phyloP scores from a whole-genome alignment of 768 basidiomycete genomes.

The Hygrocybe coccinea region DNA sequence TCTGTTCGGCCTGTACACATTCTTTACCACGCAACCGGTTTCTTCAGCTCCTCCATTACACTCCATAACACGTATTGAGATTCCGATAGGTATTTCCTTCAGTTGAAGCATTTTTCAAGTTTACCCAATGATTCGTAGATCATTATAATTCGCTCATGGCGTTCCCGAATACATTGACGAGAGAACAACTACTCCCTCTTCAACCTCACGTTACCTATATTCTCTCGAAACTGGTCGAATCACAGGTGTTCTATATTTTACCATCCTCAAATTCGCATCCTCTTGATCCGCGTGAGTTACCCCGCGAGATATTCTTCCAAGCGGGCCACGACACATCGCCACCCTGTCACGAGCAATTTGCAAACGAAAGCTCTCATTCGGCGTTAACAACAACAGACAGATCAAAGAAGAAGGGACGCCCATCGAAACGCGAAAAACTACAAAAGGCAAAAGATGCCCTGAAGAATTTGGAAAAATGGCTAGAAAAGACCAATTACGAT shows the following conservation, averaged over 20 bases:
- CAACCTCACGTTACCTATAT: slow-evolving; percentile 49
- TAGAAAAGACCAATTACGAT: slow-evolving; percentile 31
- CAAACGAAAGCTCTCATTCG: background rate
- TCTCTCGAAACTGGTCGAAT: slow-evolving; percentile 43
- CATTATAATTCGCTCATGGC: slow-evolving; percentile 44
- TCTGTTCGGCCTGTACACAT: slow-evolving; percentile 66
- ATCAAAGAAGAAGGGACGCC: slow-evolving; percentile 58
- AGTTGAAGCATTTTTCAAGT: background rate
- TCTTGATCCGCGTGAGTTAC: slow-evolving; percentile 59
- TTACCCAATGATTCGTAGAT: slow-evolving; percentile 40
- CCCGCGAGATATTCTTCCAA: slow-evolving; percentile 60
- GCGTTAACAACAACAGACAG: slow-evolving; percentile 6
- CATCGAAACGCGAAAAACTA: slow-evolving; percentile 54
- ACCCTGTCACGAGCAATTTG: background rate
- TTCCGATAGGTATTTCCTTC: slow-evolving; percentile 50
- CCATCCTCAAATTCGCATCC: slow-evolving; percentile 48
- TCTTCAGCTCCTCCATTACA: slow-evolving; percentile 48
- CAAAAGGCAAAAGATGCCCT: slow-evolving; percentile 51
- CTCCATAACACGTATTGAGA: slow-evolving; percentile 48
- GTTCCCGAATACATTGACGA: slow-evolving; percentile 45
- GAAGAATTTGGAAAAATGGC: slow-evolving; percentile 45
- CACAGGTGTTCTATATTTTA: slow-evolving; percentile 54
- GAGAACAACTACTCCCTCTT: slow-evolving; percentile 40
- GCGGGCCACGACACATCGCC: slow-evolving; percentile 15
- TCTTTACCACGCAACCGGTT: slow-evolving; percentile 64